Base-by-base conservation (phyloP, 2,329 filamentous ascomycete species). In the Trichoderma sp. region DNA sequence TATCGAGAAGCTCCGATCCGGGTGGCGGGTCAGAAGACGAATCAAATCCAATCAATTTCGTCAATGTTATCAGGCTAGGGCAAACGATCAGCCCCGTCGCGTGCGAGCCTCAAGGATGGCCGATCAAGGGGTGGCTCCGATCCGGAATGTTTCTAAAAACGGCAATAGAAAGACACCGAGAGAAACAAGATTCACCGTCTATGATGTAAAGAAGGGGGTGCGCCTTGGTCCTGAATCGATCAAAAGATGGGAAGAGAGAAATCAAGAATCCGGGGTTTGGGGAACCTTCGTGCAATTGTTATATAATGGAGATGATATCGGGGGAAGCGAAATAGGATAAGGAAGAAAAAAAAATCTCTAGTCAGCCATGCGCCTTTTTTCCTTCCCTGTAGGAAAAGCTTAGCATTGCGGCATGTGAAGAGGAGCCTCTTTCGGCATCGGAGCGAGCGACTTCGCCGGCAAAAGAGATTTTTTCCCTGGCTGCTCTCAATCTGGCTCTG, bases 31-130 rank as follows among this genome's bases (percentile, higher is more conserved):
- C 63, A 24, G 52, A 60, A 39, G 55, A 48, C 54, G 44, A 66
- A 55, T 62, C 68, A 67, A 63, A 67, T 19, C 48, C 58, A 63
- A 63, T 61, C 58, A 63, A 63, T 55, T 48, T 57, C 51, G 51
- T 60, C 48, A 60, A 65, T 47, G 56, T 45, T 59, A 60, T 60
- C 57, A 24, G 48, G 28, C 63, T 56, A 64, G 61, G 61, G 61
- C 24, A 64, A 39, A 21, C 39, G 61, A 64, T 64, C 61, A 54
- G 45, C 61, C 57, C 57, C 21, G 57, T 60, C 61, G 61, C 61
- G 61, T 63, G 61, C 61, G 43, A 56, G 61, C 52, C 43, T 54
- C 57, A 43, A 34, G 47, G 39, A 61, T 52, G 58, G 44, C 50
- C 44, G 43, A 52, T 26, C 39, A 44, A 24, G 12, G 21, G 30